These are phyloP conservation scores for Penicillium olsonii DNA, from an alignment of 2,329 filamentous ascomycete genomes.

Conservation along the genomic window DNA sequence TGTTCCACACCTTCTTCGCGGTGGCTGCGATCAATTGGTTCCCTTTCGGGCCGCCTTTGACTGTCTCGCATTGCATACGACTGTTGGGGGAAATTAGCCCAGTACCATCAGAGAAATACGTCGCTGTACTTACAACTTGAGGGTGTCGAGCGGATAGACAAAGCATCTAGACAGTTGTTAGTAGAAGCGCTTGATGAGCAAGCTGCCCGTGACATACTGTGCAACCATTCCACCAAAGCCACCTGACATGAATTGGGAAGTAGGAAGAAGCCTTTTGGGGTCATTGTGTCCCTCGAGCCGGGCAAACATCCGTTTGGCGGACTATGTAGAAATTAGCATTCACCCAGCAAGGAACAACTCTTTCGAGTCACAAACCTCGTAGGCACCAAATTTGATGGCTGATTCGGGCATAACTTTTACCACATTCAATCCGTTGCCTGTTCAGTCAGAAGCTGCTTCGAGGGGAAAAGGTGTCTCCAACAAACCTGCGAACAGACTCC, in stretches of 20 bases:
- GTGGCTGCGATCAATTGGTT: constrained; percentile 81
- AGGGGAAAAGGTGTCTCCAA: constrained; percentile 4
- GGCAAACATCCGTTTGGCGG: constrained; percentile 83
- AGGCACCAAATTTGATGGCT: constrained; percentile 96
- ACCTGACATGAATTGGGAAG: constrained; percentile 87
- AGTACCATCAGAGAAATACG: not conserved
- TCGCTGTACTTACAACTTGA: constrained; percentile 56
- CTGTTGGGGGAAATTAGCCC: constrained; percentile 36
- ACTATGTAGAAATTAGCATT: constrained; percentile 47
- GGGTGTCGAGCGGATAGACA: constrained; percentile 85
- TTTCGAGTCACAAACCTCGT: constrained; percentile 62
- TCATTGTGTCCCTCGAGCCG: constrained; percentile 86
- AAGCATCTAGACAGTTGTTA: constrained; percentile 62
- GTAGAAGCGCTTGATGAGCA: constrained; percentile 3
- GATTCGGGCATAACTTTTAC: constrained; percentile 99
- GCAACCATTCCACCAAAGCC: constrained; percentile 92
- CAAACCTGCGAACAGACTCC: constrained; percentile 90
- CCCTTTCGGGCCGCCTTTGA: constrained; percentile 79
- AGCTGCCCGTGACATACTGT: constrained; percentile 60
- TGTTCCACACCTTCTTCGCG: constrained; percentile 79
- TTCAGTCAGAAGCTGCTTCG: constrained; percentile 19
- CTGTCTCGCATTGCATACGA: constrained; percentile 92
- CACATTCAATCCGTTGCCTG: constrained; percentile 94
- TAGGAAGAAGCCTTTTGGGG: constrained; percentile 73
- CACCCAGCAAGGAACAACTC: not conserved